Base-by-base conservation (phyloP, 495 filamentous ascomycete genomes). In the Penicillium macrosclerotiorum region DNA sequence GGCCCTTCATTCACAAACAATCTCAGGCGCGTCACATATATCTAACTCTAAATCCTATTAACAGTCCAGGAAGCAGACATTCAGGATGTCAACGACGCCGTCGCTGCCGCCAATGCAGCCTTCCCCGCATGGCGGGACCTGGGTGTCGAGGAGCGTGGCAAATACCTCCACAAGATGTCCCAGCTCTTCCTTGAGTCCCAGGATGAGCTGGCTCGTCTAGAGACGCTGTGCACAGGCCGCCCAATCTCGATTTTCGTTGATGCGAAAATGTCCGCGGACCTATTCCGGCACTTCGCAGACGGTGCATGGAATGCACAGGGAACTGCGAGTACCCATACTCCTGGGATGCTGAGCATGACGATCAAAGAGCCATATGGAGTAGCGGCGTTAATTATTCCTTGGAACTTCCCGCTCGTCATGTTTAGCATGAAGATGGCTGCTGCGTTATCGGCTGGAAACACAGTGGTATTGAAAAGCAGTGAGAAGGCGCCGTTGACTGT, bases 111-210 rank as follows among this genome's bases (percentile, higher is more conserved):
- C 29, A 71, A 75, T 37, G 71, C 71, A 4, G 80, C 83, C 7
- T 80, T 82, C 51, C 77, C 77, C 14, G 62, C 70, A n/a, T 86
- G 83, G 82, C 72, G 71, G 2, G 69, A 70, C 6, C 65, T 79
- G 12, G 68, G 52, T 45, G 64, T 25, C 65, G 73, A 14, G 29
- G 47, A 69, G 33, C 71, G 81, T 9, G 73, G 62, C 14, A 50
- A 45, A 0, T 71, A 70, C 55, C 55, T 87, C 18, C 71, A 71
- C 49, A 79, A 77, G 44, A 66, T 85, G 1, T 74, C 78, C 2
- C 58, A 58, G 7, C 63, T 84, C n/a, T 63, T 85, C 27, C 52
- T 64, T 2, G 68, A 78, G 42, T 55, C 69, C 37, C 57, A 65
- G n/a, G 41, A 57, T 1, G 75, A 82, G 47, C 64, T 88, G 5